Evolutionary conservation across 176 grass and related monocot genomes (phyloP).

Genomic region (Guadua angustifolia): DNA sequence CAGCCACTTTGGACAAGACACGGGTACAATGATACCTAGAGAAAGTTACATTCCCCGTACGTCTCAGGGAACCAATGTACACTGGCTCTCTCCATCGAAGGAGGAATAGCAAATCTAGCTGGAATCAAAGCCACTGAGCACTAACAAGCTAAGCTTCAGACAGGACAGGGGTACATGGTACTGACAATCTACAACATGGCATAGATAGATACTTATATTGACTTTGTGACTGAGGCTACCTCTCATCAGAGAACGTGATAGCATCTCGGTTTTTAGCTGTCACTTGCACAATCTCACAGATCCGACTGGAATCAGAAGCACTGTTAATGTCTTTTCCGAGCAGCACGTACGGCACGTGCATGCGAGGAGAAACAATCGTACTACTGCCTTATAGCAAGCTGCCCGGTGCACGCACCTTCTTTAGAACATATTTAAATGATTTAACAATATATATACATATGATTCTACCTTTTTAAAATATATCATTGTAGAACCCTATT

Average conservation of each 20-base stretch:
- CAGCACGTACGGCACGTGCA: not conserved
- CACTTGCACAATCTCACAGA: constrained; percentile 12
- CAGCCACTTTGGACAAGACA: constrained; percentile 39
- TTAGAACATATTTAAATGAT: too few relatives aligned
- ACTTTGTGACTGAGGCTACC: not conserved
- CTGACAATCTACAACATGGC: not conserved
- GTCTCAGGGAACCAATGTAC: not conserved
- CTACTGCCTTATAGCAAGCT: too few relatives aligned
- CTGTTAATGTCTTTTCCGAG: constrained; percentile 11
- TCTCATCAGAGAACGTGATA: not conserved
- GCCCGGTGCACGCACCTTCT: too few relatives aligned
- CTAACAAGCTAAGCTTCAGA: not conserved
- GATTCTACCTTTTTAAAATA: too few relatives aligned
- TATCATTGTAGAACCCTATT: too few relatives aligned
- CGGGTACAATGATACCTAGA: not conserved
- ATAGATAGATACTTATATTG: not conserved
- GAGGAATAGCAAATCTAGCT: constrained; percentile 18
- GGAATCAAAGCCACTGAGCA: constrained; percentile 16
- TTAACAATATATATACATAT: too few relatives aligned
- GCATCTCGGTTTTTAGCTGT: not conserved
- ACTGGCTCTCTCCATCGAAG: not conserved
- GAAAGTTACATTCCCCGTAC: constrained; percentile 9
- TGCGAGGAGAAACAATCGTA: not conserved
- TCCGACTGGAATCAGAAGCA: not conserved
- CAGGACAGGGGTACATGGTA: not conserved